Evolutionary conservation across 495 filamentous ascomycete genomes (phyloP).

Genomic region (Trichoderma erinaceum): DNA sequence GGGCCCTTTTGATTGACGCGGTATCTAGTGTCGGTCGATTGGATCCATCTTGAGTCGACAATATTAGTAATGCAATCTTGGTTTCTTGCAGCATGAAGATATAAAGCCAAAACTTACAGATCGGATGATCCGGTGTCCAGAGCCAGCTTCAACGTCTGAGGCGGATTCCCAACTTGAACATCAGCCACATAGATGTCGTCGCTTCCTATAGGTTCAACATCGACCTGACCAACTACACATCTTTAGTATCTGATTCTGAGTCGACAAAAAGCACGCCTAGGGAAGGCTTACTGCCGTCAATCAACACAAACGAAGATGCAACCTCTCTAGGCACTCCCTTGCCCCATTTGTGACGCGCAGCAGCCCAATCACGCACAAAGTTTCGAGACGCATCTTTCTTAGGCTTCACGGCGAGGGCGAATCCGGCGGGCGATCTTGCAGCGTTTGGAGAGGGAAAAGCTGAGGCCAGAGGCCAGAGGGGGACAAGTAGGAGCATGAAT

Average conservation of each 20-base stretch:
- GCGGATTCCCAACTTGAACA: constrained; percentile 62
- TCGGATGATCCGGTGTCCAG: constrained; percentile 74
- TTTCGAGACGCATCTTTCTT: background rate
- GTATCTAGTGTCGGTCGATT: constrained; percentile 31
- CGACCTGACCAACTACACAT: background rate
- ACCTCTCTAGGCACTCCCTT: background rate
- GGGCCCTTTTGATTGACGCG: background rate
- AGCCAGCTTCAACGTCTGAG: constrained; percentile 58
- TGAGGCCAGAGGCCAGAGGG: background rate
- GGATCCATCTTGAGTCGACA: constrained; percentile 18
- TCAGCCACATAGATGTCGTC: constrained; percentile 61
- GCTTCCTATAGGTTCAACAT: constrained; percentile 7
- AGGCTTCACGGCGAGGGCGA: background rate
- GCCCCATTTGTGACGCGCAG: background rate
- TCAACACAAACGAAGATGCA: background rate
- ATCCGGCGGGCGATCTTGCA: background rate
- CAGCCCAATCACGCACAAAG: constrained; percentile 5
- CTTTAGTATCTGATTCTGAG: background rate
- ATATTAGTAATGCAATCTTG: background rate
- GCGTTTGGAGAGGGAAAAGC: background rate
- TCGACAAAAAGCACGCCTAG: background rate
- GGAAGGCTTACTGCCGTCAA: background rate
- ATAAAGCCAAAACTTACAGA: constrained; percentile 57
- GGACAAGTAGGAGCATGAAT: background rate
- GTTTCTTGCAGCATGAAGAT: background rate